Conservation (phyloP, 177 flowering plant genomes). For the Tripterygium wilfordii region DNA sequence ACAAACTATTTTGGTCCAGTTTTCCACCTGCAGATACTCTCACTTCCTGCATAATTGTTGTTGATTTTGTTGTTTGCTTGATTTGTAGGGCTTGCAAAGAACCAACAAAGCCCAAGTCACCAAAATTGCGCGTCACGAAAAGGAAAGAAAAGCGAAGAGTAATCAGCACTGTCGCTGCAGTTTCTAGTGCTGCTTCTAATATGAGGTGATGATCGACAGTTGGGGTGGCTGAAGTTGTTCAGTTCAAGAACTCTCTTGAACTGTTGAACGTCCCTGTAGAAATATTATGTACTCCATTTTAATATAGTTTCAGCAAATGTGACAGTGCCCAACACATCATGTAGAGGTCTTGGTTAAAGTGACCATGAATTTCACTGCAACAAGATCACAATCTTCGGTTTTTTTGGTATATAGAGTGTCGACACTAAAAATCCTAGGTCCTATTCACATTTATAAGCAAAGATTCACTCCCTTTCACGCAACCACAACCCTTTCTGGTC, state of each 20-base stretch:
- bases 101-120: constrained; percentile 74
- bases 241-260: constrained; percentile 33
- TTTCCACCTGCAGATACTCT: neutral
- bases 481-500: too few species aligned
- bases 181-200: constrained; percentile 38
- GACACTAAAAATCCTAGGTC: too few species aligned
- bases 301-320: too few species aligned
- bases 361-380: too few species aligned
- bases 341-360: too few species aligned
- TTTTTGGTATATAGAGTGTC: too few species aligned
- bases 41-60: neutral
- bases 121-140: constrained; percentile 45
- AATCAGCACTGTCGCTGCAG: constrained; percentile 9
- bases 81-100: constrained; percentile 53
- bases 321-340: too few species aligned
- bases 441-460: too few species aligned
- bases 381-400: too few species aligned
- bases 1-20: neutral
- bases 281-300: neutral
- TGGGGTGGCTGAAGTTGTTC: neutral
- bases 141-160: constrained; percentile 42
- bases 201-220: constrained; percentile 36
- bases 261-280: constrained; percentile 13
- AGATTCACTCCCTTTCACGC: too few species aligned
- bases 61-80: neutral